Evolutionary conservation across 1,284 basidiomycete genomes (phyloP), one percentile per base, ranked within the genome.

Genomic region (Ceratobasidium sp.): DNA sequence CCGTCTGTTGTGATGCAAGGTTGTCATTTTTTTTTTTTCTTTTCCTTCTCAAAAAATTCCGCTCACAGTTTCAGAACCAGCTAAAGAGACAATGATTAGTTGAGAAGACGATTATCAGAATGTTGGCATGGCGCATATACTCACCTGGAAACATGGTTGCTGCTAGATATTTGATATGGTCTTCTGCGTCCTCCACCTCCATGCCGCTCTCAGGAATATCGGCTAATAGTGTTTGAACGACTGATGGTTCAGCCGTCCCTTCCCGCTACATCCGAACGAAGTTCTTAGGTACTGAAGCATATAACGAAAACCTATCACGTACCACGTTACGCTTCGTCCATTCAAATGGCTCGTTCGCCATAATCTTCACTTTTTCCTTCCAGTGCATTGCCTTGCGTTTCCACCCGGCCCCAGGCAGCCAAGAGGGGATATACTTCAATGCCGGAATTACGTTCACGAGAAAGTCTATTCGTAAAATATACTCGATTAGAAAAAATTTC

Each of bases 401-500:
- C 68, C 77, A 79, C 28, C 68, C 66, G 33, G 79, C 76, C 10
- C 79, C 79, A 4, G 79, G 79, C 39, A 79, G 64, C 79, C 79
- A 79, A 23, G 67, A 26, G 2, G 79, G 79, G 23, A 79, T 33
- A 18, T 79, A 72, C 42, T 77, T 72, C 40, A 79, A 66, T 60
- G 33, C 44, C 28, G 73, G 87, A 0, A 89, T 89, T 0, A 89
- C 90, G 69, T 83, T 83, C 77, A 63, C 69, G 20, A 63, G 20
- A 42, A 12, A 55, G 42, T 53, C 66, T 71, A 49, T 33, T 33
- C n/a, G n/a, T n/a, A n/a, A 26, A 39, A 49, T 3, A n/a, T n/a
- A n/a, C n/a, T n/a, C n/a, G n/a, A n/a, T n/a, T n/a, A n/a, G n/a
- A n/a, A n/a, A n/a, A n/a, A n/a, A n/a, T n/a, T n/a, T n/a, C n/a